These are phyloP conservation scores for Arctium minus DNA, from an alignment of 129 eudicot species.

Conservation along the genomic window DNA sequence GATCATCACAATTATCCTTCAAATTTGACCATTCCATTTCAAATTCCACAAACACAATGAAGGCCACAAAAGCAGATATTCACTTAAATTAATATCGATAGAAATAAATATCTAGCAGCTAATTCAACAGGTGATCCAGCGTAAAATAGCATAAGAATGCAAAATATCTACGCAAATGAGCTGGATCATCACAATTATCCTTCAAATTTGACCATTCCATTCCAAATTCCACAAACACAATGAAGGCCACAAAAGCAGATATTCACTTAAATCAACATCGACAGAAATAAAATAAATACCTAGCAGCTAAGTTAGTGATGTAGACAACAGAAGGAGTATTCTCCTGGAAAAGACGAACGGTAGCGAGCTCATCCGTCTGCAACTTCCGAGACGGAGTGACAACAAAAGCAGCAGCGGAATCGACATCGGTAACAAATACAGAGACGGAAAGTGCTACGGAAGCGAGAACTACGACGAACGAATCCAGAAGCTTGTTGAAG, in stretches of 20 bases:
- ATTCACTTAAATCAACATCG: not conserved
- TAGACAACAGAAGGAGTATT: constrained; percentile 99
- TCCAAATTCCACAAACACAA: constrained; percentile 1
- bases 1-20: constrained; percentile 1
- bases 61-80: not conserved
- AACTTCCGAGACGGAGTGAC: constrained; percentile 64
- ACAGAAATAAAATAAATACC: constrained; percentile 27
- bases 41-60: not conserved
- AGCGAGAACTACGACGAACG: constrained; percentile 47
- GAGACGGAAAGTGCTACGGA: constrained; percentile 69
- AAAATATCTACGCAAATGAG: not conserved
- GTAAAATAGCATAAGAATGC: not conserved
- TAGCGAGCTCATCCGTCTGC: constrained; percentile 92
- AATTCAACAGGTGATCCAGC: not conserved
- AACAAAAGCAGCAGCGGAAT: constrained; percentile 78
- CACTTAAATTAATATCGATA: not conserved
- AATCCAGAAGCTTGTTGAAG: constrained; percentile 41
- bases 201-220: not conserved
- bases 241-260: not conserved
- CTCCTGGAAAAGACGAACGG: constrained; percentile 89
- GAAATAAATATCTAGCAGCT: no score
- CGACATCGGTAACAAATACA: constrained; percentile 54
- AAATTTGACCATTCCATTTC: not conserved
- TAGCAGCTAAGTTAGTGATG: constrained; percentile 80
- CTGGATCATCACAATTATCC: not conserved